Evolutionary conservation across 495 filamentous ascomycete species (phyloP).

Genomic region (Aspergillus cavernicola): DNA sequence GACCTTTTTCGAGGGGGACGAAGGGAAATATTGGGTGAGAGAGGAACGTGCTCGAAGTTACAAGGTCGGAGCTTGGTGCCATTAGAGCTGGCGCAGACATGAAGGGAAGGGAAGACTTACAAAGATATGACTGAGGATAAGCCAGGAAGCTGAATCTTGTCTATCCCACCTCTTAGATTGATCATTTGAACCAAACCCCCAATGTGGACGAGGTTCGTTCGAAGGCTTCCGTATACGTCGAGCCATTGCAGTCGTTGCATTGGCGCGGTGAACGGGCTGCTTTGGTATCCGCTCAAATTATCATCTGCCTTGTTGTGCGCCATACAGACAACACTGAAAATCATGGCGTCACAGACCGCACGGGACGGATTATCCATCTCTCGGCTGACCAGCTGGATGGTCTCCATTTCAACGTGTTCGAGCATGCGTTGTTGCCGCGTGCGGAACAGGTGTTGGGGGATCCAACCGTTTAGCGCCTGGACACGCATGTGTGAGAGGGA

Average conservation of each 20-base stretch:
- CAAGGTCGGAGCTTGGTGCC: slow-evolving; percentile 31
- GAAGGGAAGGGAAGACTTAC: slow-evolving; percentile 19
- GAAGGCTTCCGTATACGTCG: slow-evolving; percentile 37
- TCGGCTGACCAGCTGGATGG: slow-evolving; percentile 35
- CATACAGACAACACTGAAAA: slow-evolving; percentile 42
- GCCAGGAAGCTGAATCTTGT: slow-evolving; percentile 29
- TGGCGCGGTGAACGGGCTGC: slow-evolving; percentile 34
- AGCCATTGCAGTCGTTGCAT: slow-evolving; percentile 42
- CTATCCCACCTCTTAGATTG: slow-evolving; percentile 34
- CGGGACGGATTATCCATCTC: slow-evolving; percentile 31
- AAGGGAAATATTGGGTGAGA: slow-evolving; percentile 32
- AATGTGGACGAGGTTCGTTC: slow-evolving; percentile 37
- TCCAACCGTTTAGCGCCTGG: slow-evolving; percentile 31
- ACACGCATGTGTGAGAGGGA: slow-evolving; percentile 39
- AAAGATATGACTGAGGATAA: slow-evolving; percentile 33
- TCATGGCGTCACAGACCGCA: slow-evolving; percentile 32
- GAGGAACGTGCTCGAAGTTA: slow-evolving; percentile 29
- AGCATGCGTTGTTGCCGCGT: slow-evolving; percentile 27
- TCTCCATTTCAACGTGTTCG: slow-evolving; percentile 33
- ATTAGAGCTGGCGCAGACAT: neutral
- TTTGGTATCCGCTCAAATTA: neutral
- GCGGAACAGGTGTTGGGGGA: slow-evolving; percentile 19
- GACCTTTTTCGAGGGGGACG: slow-evolving; percentile 26
- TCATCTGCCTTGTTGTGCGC: slow-evolving; percentile 35
- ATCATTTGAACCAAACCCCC: slow-evolving; percentile 35